Base-by-base conservation (phyloP, 129 eudicot genomes). In the Flaveria robusta region DNA sequence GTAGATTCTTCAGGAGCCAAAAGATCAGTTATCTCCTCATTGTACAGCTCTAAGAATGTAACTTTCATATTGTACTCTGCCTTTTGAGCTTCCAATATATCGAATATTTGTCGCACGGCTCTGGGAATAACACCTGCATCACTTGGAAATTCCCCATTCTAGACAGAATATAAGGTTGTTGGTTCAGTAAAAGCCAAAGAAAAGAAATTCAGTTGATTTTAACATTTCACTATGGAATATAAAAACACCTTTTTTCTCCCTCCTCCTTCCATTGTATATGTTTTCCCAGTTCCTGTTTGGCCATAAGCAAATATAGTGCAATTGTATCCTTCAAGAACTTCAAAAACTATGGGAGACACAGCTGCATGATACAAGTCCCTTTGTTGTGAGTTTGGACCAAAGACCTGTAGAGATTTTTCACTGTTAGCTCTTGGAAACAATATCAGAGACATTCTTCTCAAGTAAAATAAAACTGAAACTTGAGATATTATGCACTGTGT, bases 251-350 rank as follows among this genome's bases (percentile, higher is more conserved):
- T 94, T 82, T 94, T 91, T 52, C 97, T 94, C 76, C 90, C 92
- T 72, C 99, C 99, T 58, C 99, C 99, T 74, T 94, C 99, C 99
- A 94, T 94, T 3, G 99, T 91, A 75, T 94, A 94, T 20, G 99
- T 94, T 80, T 94, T 94, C 62, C 99, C 99, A 0, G 99, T 94
- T 71, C 99, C 99, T 15, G 99, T 94, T 81, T 94, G 99, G 60
- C 99, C 99, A 78, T 94, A 94, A 9, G 99, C 99, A 81, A 94
- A 94, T 66, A 94, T 94, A 45, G 99, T 94, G 87, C 99, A 94
- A 47, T 94, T 94, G 78, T 94, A 94, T 55, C 99, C 99, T 69
- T 91, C 97, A 66, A 94, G 88, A 69, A 94, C 97, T 85, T 94
- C 99, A 66, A 86, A 88, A 54, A 94, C 97, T 24, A 94, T 91